Evolutionary conservation across 1,284 basidiomycete species (phyloP).

Genomic region (Mycosarcoma mackinlayi): DNA sequence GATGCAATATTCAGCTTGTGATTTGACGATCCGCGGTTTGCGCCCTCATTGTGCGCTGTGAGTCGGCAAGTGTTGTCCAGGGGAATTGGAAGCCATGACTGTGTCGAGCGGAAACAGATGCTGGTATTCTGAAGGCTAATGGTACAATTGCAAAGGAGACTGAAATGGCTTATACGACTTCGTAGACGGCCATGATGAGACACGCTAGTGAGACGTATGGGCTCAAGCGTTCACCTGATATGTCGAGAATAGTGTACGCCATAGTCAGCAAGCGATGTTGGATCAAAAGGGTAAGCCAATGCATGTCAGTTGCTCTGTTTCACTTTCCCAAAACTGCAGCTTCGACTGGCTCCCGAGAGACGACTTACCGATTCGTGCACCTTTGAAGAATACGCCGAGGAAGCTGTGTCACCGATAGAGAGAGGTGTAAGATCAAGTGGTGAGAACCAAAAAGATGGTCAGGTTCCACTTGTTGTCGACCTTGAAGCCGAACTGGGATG

Average conservation of each 20-base stretch:
- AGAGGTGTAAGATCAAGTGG: not conserved
- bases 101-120: conserved; percentile 1
- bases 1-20: not conserved
- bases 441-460: not conserved
- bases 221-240: conserved; percentile 63
- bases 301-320: conserved; percentile 1
- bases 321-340: no score
- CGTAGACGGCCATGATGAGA: conserved; percentile 65
- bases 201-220: conserved; percentile 67
- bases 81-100: no score
- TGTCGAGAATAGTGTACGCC: not conserved
- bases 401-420: conserved; percentile 30
- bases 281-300: no score
- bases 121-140: conserved; percentile 8
- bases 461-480: no score
- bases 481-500: no score
- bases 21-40: no score
- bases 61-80: no score
- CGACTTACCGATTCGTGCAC: conserved; percentile 63
- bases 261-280: no score
- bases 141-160: conserved; percentile 1
- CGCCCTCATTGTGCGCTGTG: no score
- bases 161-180: conserved; percentile 34
- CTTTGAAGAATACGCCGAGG: conserved; percentile 65
- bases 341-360: no score